Base-by-base conservation (phyloP, 495 filamentous ascomycete species). In the Hyaloscypha finlandica region DNA sequence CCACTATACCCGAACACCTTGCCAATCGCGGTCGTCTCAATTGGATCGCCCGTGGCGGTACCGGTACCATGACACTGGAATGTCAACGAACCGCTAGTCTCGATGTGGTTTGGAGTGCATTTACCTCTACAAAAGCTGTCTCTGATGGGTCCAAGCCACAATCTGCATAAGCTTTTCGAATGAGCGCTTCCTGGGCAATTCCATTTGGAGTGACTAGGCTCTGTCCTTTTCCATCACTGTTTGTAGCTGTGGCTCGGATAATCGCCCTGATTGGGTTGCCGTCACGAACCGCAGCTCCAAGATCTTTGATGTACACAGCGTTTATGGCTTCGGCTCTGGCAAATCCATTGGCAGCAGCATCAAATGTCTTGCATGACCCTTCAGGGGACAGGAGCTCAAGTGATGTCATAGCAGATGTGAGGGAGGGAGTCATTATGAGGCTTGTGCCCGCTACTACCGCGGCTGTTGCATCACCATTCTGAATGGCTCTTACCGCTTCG, bases 321-420 rank as follows among this genome's bases (percentile, higher is more conserved):
- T 76, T 81, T 14, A 87, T 77, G 3, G 81, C 89, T 69, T 92
- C 90, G 2, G 80, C 90, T n/a, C 89, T 80, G 0, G 77, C 89
- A 68, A 88, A 92, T 0, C 90, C 90, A 62, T 88, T 80, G 19
- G 88, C 90, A 8, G 74, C 63, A 1, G 78, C 79, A 69, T 89
- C 86, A 66, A 90, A 93, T 0, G 86, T 83, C 63, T 84, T 81
- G 56, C 84, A 90, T 16, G 75, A 76, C 3, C 80, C 80, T n/a
- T 77, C 75, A 6, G 77, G 73, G 3, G 78, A 81, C 31, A 69
- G 30, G 12, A 59, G 30, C 5, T 37, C 53, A n/a, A 35, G 20
- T 8, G 9, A 51, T 1, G 59, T 45, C 58, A 65, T 55, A 19
- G 30, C 35, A 39, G 33, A 58, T 4, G 32, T 42, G 33, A 57